Evolutionary conservation across 1,284 basidiomycete genomes (phyloP), one percentile per base, ranked within the genome.

Genomic region (Cutaneotrichosporon mucoides): DNA sequence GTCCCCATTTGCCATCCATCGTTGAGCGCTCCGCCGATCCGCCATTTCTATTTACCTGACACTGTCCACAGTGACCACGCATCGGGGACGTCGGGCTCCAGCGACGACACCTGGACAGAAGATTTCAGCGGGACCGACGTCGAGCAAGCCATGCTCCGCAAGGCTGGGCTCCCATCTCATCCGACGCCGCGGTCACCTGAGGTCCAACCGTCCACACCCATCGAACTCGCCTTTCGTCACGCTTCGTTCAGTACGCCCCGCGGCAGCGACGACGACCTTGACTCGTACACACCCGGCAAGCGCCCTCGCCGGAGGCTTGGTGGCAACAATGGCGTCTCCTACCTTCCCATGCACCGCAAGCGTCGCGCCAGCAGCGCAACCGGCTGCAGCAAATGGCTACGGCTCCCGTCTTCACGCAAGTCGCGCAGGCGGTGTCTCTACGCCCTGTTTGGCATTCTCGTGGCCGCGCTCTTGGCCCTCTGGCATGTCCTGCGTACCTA

Each of bases 401-500:
- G 37, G n/a, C 49, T 44, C 24, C 52, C 52, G 10, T 24, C 52
- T 16, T 42, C 33, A 6, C 52, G 24, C 33, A 43, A 15, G 33
- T 42, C n/a, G 3, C 6, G 33, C 41, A 13, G 52, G 16, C 16
- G 38, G 9, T 33, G 11, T 6, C 24, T 53, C 24, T 41, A n/a
- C 33, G 12, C 35, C 52, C 4, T 10, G 7, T n/a, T 41, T 13
- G 45, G 12, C n/a, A n/a, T 53, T 8, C 34, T 58, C 2, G 24
- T 43, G 13, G 16, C 55, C 33, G 15, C 35, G 5, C 15, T 52
- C 33, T 15, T 50, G 24, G 54, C 11, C 13, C 11, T 86, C 37
- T 60, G 86, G 48, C 56, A 82, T 15, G 81, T 83, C 13, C 74
- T 84, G 57, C 82, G 83, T 66, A 70, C 83, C 36, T 91, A 85